Conservation (phyloP, 2,329 filamentous ascomycete species). For the Diplocarpon mali region DNA sequence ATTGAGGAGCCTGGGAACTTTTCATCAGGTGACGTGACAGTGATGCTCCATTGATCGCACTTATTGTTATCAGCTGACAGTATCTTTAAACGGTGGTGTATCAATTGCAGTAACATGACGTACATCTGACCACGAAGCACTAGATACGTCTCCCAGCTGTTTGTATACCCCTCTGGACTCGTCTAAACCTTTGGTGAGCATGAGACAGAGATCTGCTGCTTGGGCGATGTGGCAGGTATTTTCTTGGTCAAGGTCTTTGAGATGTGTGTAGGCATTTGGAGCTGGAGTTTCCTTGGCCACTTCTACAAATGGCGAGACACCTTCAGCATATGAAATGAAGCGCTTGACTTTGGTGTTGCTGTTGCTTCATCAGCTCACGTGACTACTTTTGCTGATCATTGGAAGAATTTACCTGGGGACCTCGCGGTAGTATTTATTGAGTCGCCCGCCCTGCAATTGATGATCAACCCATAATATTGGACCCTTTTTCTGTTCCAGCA, state of each 20-base stretch:
- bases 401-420: conserved; percentile 36
- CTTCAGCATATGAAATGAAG: conserved; percentile 46
- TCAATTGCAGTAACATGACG: conserved; percentile 5
- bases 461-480: conserved; percentile 50
- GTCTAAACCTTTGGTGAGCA: conserved; percentile 34
- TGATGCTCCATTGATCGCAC: conserved; percentile 28
- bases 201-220: conserved; percentile 43
- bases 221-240: conserved; percentile 45
- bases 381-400: not conserved
- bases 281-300: conserved; percentile 35
- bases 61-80: conserved; percentile 5
- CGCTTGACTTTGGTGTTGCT: conserved; percentile 50
- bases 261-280: conserved; percentile 42
- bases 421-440: conserved; percentile 45
- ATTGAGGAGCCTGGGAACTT: conserved; percentile 4
- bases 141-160: conserved; percentile 29
- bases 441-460: conserved; percentile 40
- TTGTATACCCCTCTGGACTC: conserved; percentile 31
- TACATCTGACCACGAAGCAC: conserved; percentile 31
- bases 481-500: conserved; percentile 41
- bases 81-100: not conserved
- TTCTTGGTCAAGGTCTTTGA: conserved; percentile 42
- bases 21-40: conserved; percentile 17
- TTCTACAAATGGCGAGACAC: conserved; percentile 39
- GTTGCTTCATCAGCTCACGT: conserved; percentile 13